A percentile compares a stretch with the other conserved stretches of the same genome.
These are phyloP conservation scores for Ceratocystis albifundus DNA, from an alignment of 2,329 filamentous ascomycete species.

Conservation along the genomic window DNA sequence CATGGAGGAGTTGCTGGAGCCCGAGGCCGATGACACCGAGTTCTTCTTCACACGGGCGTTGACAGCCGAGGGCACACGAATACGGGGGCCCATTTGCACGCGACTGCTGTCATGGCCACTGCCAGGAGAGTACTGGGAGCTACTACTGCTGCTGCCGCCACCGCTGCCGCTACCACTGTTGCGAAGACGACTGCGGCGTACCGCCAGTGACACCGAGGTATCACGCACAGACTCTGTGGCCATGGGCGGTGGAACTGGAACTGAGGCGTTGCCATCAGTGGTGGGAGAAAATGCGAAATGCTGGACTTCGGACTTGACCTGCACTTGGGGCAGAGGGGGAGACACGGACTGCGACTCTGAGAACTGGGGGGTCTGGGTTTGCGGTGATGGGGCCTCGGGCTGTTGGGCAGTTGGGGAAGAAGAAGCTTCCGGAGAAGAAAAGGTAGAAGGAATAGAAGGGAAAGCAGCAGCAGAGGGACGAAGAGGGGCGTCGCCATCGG, in stretches of 20 bases:
- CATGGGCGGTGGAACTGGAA: conserved; percentile 22
- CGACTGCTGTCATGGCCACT: background rate
- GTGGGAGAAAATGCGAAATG: background rate
- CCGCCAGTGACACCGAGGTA: conserved; percentile 23
- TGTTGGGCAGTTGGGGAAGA: conserved; percentile 21
- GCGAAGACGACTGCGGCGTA: conserved; percentile 16
- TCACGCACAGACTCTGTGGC: conserved; percentile 25
- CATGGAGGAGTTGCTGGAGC: background rate
- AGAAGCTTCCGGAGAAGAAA: conserved; percentile 7
- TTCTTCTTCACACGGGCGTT: conserved; percentile 7
- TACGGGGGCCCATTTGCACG: background rate
- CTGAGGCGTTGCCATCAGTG: background rate
- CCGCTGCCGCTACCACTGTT: background rate
- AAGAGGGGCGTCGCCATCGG: conserved; percentile 29
- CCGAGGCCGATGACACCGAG: background rate
- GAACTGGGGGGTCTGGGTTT: background rate
- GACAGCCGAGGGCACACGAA: conserved; percentile 4
- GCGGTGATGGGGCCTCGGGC: background rate
- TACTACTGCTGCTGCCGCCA: background rate
- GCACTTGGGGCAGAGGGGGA: background rate
- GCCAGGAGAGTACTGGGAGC: background rate
- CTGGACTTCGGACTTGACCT: background rate
- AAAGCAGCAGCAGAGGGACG: conserved; percentile 33
- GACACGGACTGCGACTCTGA: background rate
- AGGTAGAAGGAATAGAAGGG: conserved; percentile 13